phyloP scores from a whole-genome alignment of 2,329 filamentous ascomycete genomes.

The Talaromyces pinophilus region DNA sequence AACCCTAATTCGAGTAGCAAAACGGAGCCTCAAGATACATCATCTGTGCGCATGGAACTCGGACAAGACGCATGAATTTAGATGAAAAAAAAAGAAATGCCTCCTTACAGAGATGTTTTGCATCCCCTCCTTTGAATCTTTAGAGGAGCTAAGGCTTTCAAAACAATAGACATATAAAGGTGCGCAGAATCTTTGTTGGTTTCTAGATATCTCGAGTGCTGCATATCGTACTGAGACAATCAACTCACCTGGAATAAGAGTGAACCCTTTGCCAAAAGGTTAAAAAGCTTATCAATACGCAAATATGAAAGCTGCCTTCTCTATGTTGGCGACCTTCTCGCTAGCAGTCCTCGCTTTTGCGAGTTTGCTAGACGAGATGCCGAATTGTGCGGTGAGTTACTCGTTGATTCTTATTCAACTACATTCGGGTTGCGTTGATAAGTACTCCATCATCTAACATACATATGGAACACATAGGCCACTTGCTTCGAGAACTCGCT shows the following conservation, averaged over 20 bases:
- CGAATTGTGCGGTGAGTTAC: conserved; percentile 20
- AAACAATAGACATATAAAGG: not conserved
- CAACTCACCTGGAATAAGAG: not conserved
- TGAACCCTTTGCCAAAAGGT: not conserved
- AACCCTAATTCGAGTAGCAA: conserved; percentile 10
- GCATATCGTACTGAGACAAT: not conserved
- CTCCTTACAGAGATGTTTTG: conserved; percentile 15
- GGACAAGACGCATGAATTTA: not conserved
- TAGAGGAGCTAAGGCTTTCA: too few species aligned
- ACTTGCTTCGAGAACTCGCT: conserved; percentile 21
- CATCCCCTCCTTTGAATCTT: not conserved
- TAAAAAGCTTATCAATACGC: not conserved
- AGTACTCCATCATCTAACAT: not conserved
- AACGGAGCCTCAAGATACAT: conserved; percentile 6
- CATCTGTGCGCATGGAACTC: conserved; percentile 2
- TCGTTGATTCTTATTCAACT: not conserved
- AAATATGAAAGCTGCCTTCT: conserved; percentile 11
- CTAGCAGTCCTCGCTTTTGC: conserved; percentile 7
- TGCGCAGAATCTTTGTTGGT: not conserved
- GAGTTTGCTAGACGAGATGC: conserved; percentile 15
- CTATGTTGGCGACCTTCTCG: not conserved
- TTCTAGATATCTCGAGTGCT: not conserved
- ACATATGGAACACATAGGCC: not conserved
- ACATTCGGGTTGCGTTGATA: not conserved
- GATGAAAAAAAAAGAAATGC: conserved; percentile 5